Evolutionary conservation across 176 grass and related monocot species (phyloP), one percentile per base, ranked within the genome.

Genomic region (Bothriochloa decipiens): DNA sequence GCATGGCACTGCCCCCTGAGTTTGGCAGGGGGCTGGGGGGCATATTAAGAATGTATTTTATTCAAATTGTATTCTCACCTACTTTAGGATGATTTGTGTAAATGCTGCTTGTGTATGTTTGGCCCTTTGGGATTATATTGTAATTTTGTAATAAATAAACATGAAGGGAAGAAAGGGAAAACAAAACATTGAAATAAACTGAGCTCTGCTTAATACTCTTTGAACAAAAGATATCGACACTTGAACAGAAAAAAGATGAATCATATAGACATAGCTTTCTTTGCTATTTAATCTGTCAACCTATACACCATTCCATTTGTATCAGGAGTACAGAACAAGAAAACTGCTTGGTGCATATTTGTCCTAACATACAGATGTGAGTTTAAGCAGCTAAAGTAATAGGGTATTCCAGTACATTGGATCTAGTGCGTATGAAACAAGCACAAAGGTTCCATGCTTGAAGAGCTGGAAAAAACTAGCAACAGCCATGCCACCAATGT

Each of bases 291-390:
- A 81, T 37, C n/a, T 29, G 17, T 42, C 33, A 57, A 41, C 14
- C 36, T 82, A 33, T 52, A 82, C 8, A 70, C 20, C 16, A 78
- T 35, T 63, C 16, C 18, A 26, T 25, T 71, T 22, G 18, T 20
- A 66, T 35, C 25, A 65, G 12, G 41, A 75, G n/a, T 36, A 17
- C 18, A 70, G 47, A 37, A 52, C 33, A 55, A 37, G 25, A 83
- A 27, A 78, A 82, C 10, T n/a, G 36, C 16, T 74, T 28, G 26
- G n/a, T 2, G 2, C 13, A 62, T 60, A 84, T 32, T 2, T 41
- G 53, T 74, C 57, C 11, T 55, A 76, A 3, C 39, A 82, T 69
- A 61, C 50, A 85, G 52, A 18, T 40, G 76, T 42, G 43, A 78
- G 23, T 10, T 26, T 53, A 62, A 52, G 70, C 17, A 71, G 72